Base-by-base conservation (phyloP, 805 yeast species). In the Cyberlindnera bimundalis region DNA sequence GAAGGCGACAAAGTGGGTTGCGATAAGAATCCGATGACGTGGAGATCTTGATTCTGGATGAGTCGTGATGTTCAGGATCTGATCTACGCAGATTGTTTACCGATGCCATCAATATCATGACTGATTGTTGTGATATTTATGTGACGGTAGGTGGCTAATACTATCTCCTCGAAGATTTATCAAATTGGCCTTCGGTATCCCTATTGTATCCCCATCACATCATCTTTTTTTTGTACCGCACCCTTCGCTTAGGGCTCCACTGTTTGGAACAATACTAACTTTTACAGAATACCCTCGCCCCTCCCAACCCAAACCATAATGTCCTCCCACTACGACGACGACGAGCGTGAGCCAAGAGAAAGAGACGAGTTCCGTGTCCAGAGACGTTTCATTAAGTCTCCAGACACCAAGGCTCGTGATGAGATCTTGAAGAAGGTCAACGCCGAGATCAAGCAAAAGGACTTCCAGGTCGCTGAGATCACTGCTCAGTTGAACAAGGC, bases 321-420 rank as follows among this genome's bases (percentile, higher is more conserved):
- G 49, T 47, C 47, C 32, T 33, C 35, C 40, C 35, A 27, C 20
- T 37, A 42, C 29, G 46, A 42, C 36, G 46, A 42, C 36, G 38
- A 42, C 33, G 35, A 32, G 35, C 35, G 38, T 25, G 40, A 29
- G 32, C 43, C 25, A 19, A 40, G 43, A 35, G 47, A 44, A 17
- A 34, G 35, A 25, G 39, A 39, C 33, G 58, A 53, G 43, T 15
- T 46, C 39, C 47, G 51, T 29, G 56, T 48, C 39, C 59, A 55
- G 48, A 51, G 47, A 48, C 58, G 59, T 42, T 78, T 71, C 61
- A 74, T 82, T 64, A 84, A 84, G 64, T 79, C 83, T 58, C 95
- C 95, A 35, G 93, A 85, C 63, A 76, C 72, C 55, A 66, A 73
- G 45, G 79, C 70, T 40, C 72, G 81, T 64, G 84, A 84, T 60